Percentiles rank a stretch among this genome's conserved stretches.
Evolutionary conservation across 306 rosid genomes (phyloP).

Genomic region (Dalbergia cultrata): DNA sequence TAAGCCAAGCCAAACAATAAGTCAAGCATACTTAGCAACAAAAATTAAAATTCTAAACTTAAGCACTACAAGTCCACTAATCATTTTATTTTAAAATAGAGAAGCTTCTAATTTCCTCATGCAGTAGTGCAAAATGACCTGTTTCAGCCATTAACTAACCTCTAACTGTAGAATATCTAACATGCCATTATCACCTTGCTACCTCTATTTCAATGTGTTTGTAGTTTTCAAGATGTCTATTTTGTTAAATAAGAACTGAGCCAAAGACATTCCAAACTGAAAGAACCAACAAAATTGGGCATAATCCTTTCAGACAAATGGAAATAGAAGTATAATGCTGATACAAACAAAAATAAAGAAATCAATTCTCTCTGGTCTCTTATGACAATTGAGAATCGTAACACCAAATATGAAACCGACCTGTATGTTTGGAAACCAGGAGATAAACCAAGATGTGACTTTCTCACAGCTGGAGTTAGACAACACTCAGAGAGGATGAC

Average conservation of each 20-base stretch:
- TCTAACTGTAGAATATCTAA: slow-evolving; percentile 33
- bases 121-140: slow-evolving; percentile 26
- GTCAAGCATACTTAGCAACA: too few relatives aligned
- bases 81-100: slow-evolving; percentile 22
- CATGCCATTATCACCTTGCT: slow-evolving; percentile 23
- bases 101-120: slow-evolving; percentile 18
- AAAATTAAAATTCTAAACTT: too few relatives aligned
- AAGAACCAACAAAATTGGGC: background rate
- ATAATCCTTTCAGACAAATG: slow-evolving; percentile 31
- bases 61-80: slow-evolving; percentile 18
- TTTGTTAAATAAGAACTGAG: slow-evolving; percentile 1
- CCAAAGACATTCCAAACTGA: slow-evolving; percentile 7
- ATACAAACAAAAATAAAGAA: slow-evolving; percentile 9
- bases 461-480: background rate
- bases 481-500: background rate
- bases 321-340: slow-evolving; percentile 22
- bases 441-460: slow-evolving; percentile 32
- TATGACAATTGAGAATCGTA: slow-evolving; percentile 28
- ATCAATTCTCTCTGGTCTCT: slow-evolving; percentile 6
- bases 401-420: slow-evolving; percentile 33
- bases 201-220: background rate
- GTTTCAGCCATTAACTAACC: slow-evolving; percentile 26
- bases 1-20: too few relatives aligned
- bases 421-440: slow-evolving; percentile 2
- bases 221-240: background rate